Base-by-base conservation (phyloP, 345 rosid species). In the Aegle marmelos region DNA sequence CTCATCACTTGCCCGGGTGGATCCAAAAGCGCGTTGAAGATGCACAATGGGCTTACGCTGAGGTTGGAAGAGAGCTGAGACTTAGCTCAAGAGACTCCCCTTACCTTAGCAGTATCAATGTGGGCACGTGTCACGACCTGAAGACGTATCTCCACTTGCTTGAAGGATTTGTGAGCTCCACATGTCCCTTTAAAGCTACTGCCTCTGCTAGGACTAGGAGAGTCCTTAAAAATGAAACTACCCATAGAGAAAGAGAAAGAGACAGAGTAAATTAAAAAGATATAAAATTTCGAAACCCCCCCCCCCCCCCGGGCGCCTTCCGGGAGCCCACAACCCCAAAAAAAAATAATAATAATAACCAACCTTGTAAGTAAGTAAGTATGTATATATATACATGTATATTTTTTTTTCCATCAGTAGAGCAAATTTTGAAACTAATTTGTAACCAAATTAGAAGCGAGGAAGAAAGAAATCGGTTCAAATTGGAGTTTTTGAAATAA, bases 51-150 rank as follows among this genome's bases (percentile, higher is more conserved):
- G 90, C 54, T 1, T 95, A 95, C 34, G 96, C 95, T 0, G 98
- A 95, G 78, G 90, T 95, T 3, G 99, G 98, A 7, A 83, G 80
- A 60, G 99, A 93, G 88, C 85, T 93, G 9, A 72, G 93, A 66
- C 81, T 95, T 21, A 84, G 97, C 65, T 92, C 94, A 76, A 82
- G 83, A 65, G 89, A 87, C 76, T 95, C 96, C 19, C 96, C 94
- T 5, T 81, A 89, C 76, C 73, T 95, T 16, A 85, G 64, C 11
- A 79, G 84, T 25, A 81, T 77, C 62, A 86, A 92, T 62, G 86
- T 90, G 0, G 97, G 94, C 84, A 84, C 93, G 76, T 93, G 97
- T 86, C 99, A 95, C 70, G 98, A 95, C 54, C 84, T 95, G 19
- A 90, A 88, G 76, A 93, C 98, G 25, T 95, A 91, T 54, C 81